Percentiles rank a stretch among this genome's conserved stretches.
phyloP scores from a whole-genome alignment of 768 basidiomycete species.

The Lactarius sanguifluus region DNA sequence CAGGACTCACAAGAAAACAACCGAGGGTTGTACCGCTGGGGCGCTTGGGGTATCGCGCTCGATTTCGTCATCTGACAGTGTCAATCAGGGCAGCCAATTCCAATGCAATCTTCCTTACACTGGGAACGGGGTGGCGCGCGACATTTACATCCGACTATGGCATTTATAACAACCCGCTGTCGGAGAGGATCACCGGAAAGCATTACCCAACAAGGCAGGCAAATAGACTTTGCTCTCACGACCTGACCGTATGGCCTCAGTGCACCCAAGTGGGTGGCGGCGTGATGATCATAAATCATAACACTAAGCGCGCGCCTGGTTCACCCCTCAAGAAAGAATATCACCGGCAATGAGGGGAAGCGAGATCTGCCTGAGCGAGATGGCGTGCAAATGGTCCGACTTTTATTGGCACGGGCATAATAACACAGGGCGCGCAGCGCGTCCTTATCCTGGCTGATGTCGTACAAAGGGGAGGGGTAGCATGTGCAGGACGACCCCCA shows the following conservation, averaged over 20 bases:
- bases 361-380: slow-evolving; percentile 15
- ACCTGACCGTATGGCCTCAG: neutral
- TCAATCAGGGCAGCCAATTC: neutral
- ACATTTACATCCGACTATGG: neutral
- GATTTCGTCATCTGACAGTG: neutral
- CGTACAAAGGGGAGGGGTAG: neutral
- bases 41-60: neutral
- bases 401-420: neutral
- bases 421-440: neutral
- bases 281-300: neutral
- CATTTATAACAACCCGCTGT: neutral
- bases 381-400: neutral
- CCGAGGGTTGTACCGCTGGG: neutral
- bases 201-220: slow-evolving; percentile 1
- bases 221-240: slow-evolving; percentile 10
- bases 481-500: neutral
- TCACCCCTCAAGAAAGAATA: neutral
- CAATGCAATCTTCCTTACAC: neutral
- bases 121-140: slow-evolving; percentile 6
- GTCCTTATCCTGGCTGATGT: neutral
- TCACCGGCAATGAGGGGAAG: slow-evolving; percentile 6
- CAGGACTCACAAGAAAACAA: too few species aligned
- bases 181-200: neutral
- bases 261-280: neutral
- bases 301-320: neutral